phyloP scores from a whole-genome alignment of 805 yeast species.

The Candida maris region DNA sequence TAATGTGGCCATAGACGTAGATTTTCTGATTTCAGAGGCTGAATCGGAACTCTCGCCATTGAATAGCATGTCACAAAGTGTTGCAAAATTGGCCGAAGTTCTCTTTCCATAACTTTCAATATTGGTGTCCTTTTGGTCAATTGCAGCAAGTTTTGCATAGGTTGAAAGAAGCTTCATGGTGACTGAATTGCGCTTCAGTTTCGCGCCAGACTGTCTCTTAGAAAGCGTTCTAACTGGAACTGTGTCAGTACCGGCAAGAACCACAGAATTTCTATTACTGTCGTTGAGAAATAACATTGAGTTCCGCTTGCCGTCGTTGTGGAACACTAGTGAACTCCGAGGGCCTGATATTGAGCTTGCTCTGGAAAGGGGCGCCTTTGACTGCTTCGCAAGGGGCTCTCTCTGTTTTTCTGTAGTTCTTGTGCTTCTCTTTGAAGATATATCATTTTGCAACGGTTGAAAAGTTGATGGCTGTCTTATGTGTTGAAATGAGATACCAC shows the following conservation, averaged over 20 bases:
- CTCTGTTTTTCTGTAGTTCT: slow-evolving; percentile 6
- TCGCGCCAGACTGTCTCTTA: slow-evolving; percentile 20
- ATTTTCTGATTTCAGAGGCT: slow-evolving; percentile 17
- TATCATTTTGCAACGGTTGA: background rate
- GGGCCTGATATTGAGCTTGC: slow-evolving; percentile 13
- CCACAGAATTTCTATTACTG: slow-evolving; percentile 22
- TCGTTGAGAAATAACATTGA: slow-evolving; percentile 32
- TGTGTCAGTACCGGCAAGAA: slow-evolving; percentile 11
- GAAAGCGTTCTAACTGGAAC: slow-evolving; percentile 11
- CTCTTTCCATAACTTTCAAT: slow-evolving; percentile 71
- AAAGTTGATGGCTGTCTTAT: slow-evolving; percentile 8
- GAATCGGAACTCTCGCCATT: slow-evolving; percentile 52
- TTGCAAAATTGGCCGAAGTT: slow-evolving; percentile 75
- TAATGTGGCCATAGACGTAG: slow-evolving; percentile 47
- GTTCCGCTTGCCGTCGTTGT: slow-evolving; percentile 29
- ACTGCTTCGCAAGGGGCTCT: slow-evolving; percentile 1
- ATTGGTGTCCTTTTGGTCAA: slow-evolving; percentile 56
- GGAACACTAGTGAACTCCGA: slow-evolving; percentile 36
- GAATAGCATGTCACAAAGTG: slow-evolving; percentile 72
- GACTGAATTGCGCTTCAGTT: slow-evolving; percentile 61
- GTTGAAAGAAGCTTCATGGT: slow-evolving; percentile 68
- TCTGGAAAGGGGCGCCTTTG: slow-evolving; percentile 16
- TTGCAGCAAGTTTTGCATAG: slow-evolving; percentile 62
- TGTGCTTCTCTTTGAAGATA: slow-evolving; percentile 15
- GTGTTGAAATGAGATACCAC: slow-evolving; percentile 45